Base-by-base conservation (phyloP, 1,284 basidiomycete genomes). In the Sporisorium exsertum region DNA sequence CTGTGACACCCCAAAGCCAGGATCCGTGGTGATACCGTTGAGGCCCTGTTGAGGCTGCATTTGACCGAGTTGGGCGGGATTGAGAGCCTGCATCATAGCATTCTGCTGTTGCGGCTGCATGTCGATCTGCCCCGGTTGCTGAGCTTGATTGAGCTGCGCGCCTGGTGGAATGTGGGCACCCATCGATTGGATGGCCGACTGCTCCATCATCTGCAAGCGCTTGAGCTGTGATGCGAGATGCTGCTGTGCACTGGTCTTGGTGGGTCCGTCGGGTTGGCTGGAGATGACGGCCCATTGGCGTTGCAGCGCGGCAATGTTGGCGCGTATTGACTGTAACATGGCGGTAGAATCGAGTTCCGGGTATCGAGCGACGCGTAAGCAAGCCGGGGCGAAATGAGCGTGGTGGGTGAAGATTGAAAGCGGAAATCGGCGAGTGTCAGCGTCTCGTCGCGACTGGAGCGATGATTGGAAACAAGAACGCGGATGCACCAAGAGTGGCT, bases 231-330 rank as follows among this genome's bases (percentile, higher is more conserved):
- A 59, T 2, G 80, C 78, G 13, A 84, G 63, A 27, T 77, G 77
- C 45, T 79, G 75, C 49, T 79, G 76, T 9, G 77, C 75, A 13
- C 69, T 73, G 26, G 70, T 72, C 63, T 83, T 84, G 35, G 70
- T 77, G 0, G 75, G 78, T 1, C 78, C 68, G 53, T 84, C 81
- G 0, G 77, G 81, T 59, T 81, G 79, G 7, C 66, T 58, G 8
- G 64, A 72, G n/a, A 82, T 68, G 42, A 77, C 65, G 12, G 75
- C 67, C 81, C 81, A 84, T 52, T 84, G 82, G 13, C 79, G 72
- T 47, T 84, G 81, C 3, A 84, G 64, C 35, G 74, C 68, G 13
- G 58, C 55, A 27, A 83, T 81, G 54, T 79, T 79, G 63, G 35
- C 59, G n/a, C 74, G 70, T 66, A 77, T 77, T 58, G 74, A 77